Base-by-base conservation (phyloP, 2,329 filamentous ascomycete genomes). In the Lachnellula arida region DNA sequence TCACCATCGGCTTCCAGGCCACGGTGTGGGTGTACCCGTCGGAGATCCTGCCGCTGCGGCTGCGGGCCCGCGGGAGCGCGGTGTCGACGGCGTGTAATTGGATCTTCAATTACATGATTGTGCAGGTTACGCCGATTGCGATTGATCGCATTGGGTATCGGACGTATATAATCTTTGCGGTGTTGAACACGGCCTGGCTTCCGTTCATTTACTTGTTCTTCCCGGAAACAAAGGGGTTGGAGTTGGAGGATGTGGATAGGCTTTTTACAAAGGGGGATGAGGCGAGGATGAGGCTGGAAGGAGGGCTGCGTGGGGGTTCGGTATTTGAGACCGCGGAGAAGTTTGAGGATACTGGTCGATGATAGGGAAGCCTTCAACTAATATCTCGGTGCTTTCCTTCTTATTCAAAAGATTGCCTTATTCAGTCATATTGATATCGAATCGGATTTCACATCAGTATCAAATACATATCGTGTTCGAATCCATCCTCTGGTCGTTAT, bases 1-100 rank as follows among this genome's bases (percentile, higher is more conserved):
- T 85, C 63, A 81, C 79, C 22, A 72, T 78, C 53, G 78, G 78
- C n/a, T 84, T 80, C 76, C 75, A 84, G 57, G 79, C 79, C 12
- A 81, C 84, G 67, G 78, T 81, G 1, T 85, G 81, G 81, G 71
- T 84, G 11, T 84, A 82, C 65, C 78, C 81, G 2, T 79, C 81
- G 34, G 81, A 85, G 62, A 78, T 85, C 58, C 78, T 79, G 52
- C 78, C 82, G 4, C 70, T 85, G 54, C 74, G 77, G 59, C 81
- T 82, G 22, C 22, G 44, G n/a, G 19, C 44, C 2, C 22, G 44
- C 6, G 44, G 44, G 8, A 25, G 23, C 8, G 44, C 44, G 2
- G 22, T 34, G 5, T 6, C 22, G 11, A 32, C 3, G 79, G 76
- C 56, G 51, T 25, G 19, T n/a, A 47, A 73, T 54, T 74, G 71